Conservation (phyloP, 139 green algal species). For the Diplosphaera chodatii region DNA sequence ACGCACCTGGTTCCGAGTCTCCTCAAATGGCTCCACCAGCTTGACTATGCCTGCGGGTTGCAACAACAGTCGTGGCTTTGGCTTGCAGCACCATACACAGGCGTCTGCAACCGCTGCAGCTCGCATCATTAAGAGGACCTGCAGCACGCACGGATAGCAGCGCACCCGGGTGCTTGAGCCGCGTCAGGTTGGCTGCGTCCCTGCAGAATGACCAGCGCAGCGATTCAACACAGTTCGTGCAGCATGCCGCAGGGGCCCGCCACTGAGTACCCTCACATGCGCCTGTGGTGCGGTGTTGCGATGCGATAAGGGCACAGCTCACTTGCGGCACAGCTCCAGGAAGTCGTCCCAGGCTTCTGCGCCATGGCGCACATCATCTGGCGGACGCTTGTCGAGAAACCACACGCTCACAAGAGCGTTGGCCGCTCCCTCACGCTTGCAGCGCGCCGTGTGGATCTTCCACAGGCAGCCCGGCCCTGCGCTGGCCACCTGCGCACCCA, state of each 20-base stretch:
- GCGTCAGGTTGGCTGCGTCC: slow-evolving; percentile 17
- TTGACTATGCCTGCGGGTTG: slow-evolving; percentile 22
- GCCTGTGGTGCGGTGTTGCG: no score
- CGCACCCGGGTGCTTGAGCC: slow-evolving; percentile 63
- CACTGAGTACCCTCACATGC: no score
- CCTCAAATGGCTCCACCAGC: slow-evolving; percentile 77
- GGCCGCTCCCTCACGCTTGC: slow-evolving; percentile 26
- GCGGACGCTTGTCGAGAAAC: slow-evolving; percentile 65
- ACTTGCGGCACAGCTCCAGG: slow-evolving; percentile 28
- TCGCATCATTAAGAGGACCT: no score
- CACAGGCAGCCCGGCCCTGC: slow-evolving; percentile 23
- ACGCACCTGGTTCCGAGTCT: slow-evolving; percentile 47
- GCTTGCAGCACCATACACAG: no score
- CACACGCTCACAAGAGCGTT: slow-evolving; percentile 52
- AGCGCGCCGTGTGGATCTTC: slow-evolving; percentile 20
- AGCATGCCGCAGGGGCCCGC: no score
- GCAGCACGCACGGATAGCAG: no score
- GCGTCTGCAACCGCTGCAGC: no score
- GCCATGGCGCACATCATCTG: slow-evolving; percentile 23
- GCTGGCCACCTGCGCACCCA: slow-evolving; percentile 11
- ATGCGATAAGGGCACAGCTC: neutral
- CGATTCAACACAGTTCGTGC: no score
- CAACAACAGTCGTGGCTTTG: no score
- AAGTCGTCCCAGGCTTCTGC: slow-evolving; percentile 16
- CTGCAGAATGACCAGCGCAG: no score